Evolutionary conservation across 1,284 basidiomycete species (phyloP), one percentile per base, ranked within the genome.

Genomic region (Marasmius tenuissimus): DNA sequence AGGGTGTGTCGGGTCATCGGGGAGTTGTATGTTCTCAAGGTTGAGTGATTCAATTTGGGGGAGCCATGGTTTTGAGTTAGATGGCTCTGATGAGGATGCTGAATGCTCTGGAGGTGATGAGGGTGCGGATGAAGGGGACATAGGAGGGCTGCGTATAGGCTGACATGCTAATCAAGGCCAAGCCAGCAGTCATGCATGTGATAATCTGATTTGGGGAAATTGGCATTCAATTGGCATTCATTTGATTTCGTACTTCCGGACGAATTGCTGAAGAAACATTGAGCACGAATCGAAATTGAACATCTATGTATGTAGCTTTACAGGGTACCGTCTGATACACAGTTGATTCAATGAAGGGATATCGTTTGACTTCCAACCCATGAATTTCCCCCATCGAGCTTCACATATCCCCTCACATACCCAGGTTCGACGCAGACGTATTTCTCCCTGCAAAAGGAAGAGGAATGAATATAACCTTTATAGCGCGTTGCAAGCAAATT

Each of bases 391-490:
- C 88, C 78, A 48, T 79, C 78, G 20, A 94, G 71, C 59, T 72
- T 73, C 14, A 81, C 82, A 69, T 85, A 92, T 11, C 89, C 88
- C 52, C 82, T 76, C 2, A 94, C 94, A 72, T 83, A 84, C 27
- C 94, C 94, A 8, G 94, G 94, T 75, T 97, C 94, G 57, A 95
- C 86, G 67, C 94, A 96, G 39, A 95, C 82, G 70, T 86, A 96
- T 61, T 76, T 82, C 66, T 93, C 85, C 93, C 90, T 94, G 60
- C 60, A 54, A 65, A 38, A 52, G 9, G 22, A 2, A 20, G 62
- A 18, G 33, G 39, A 49, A 62, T 38, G 63, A 61, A 16, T 57
- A 54, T 35, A 54, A 18, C 34, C 34, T 12, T 18, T 49, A 70
- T 53, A 62, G 10, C 1, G 9, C 56, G 27, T 4, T 27, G 27